Conservation (phyloP, 352 stramenopile species). For the Phytophthora fragariaefolia region DNA sequence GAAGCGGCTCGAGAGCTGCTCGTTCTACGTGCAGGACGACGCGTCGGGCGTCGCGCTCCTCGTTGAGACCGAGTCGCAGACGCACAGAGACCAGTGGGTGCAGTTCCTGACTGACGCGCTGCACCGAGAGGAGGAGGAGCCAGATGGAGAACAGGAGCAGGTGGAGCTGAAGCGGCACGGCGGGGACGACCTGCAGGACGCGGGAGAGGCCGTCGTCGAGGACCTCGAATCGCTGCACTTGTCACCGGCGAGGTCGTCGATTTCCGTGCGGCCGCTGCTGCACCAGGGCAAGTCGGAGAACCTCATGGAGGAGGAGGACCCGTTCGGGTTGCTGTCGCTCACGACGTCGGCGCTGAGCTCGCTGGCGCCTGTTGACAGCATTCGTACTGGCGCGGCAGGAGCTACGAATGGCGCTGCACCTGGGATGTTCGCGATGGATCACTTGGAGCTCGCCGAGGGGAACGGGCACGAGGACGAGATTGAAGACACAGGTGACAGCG, state of each 20-base stretch:
- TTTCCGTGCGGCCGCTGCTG: conserved; percentile 40
- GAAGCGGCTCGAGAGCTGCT: conserved; percentile 44
- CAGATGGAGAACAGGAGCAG: conserved; percentile 4
- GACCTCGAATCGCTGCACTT: conserved; percentile 32
- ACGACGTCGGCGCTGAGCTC: conserved; percentile 56
- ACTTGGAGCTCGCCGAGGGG: conserved; percentile 47
- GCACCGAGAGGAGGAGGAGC: not conserved
- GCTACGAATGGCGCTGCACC: conserved; percentile 27
- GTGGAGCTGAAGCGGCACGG: conserved; percentile 2
- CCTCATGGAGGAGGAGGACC: conserved; percentile 49
- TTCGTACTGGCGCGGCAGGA: not conserved
- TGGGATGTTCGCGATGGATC: conserved; percentile 57
- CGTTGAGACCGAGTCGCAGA: conserved; percentile 37
- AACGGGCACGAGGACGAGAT: conserved; percentile 32
- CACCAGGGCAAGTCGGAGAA: conserved; percentile 47
- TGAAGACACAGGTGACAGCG: conserved; percentile 33
- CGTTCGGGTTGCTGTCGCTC: conserved; percentile 54
- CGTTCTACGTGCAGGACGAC: conserved; percentile 58
- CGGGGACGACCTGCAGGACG: conserved; percentile 17
- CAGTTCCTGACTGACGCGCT: conserved; percentile 31
- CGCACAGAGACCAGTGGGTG: conserved; percentile 44
- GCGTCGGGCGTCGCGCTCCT: conserved; percentile 20
- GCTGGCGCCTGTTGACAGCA: conserved; percentile 6
- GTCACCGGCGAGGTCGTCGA: conserved; percentile 23
- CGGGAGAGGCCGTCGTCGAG: conserved; percentile 25